A percentile compares a stretch with the other conserved stretches of the same genome.
These are phyloP conservation scores for Nigrospora osmanthi DNA, from an alignment of 2,329 filamentous ascomycete genomes.

Conservation along the genomic window DNA sequence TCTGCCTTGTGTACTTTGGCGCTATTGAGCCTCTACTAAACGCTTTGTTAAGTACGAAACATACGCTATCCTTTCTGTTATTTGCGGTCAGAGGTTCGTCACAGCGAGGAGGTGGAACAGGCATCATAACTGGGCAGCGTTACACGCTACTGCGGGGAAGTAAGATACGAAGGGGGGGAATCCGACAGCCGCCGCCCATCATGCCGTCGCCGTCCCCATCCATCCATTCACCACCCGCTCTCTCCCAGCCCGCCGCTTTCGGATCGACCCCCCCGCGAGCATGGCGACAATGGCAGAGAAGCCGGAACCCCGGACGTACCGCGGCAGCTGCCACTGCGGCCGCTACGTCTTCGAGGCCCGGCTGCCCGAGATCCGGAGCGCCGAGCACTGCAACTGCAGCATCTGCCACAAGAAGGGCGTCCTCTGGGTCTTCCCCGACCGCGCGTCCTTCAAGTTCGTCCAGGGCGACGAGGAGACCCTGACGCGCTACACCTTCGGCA, in stretches of 20 bases:
- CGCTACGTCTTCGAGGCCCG: conserved; percentile 42
- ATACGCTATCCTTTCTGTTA: too few relatives aligned
- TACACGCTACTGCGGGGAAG: too few relatives aligned
- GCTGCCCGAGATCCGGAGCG: conserved; percentile 49
- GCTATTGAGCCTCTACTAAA: too few relatives aligned
- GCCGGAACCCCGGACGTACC: conserved; percentile 30
- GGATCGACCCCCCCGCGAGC: not conserved
- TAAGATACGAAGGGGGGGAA: too few relatives aligned
- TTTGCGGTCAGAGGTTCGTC: too few relatives aligned
- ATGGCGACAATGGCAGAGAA: not conserved
- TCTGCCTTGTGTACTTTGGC: too few relatives aligned
- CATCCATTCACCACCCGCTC: too few relatives aligned
- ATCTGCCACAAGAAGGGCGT: conserved; percentile 48
- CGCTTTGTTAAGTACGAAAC: too few relatives aligned
- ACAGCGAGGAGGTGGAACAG: too few relatives aligned
- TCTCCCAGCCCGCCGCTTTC: not conserved
- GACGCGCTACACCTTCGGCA: conserved; percentile 34
- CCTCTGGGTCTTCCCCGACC: conserved; percentile 23
- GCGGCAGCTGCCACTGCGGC: conserved; percentile 52
- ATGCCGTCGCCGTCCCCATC: too few relatives aligned
- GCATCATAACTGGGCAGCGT: too few relatives aligned
- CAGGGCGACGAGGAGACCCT: conserved; percentile 35
- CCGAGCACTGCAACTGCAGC: conserved; percentile 58
- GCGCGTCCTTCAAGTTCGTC: conserved; percentile 30
- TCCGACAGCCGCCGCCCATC: too few relatives aligned